phyloP scores from a whole-genome alignment of 495 filamentous ascomycete species.

The Penicillium daleae region DNA sequence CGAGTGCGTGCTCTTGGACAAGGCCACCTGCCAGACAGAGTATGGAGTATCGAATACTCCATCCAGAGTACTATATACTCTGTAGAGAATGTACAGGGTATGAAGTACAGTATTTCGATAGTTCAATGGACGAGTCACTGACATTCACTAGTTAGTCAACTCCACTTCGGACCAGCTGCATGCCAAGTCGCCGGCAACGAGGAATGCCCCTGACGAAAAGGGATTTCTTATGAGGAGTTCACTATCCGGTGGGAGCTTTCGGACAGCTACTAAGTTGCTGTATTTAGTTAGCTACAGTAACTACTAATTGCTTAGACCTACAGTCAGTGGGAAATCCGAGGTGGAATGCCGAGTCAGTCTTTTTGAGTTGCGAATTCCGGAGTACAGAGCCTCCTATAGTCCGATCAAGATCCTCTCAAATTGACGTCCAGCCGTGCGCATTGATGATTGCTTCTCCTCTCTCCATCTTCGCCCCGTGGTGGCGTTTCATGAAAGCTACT shows the following conservation, averaged over 20 bases:
- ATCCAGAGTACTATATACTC: no score
- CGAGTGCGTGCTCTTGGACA: not conserved
- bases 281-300: not conserved
- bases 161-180: not conserved
- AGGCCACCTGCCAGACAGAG: not conserved
- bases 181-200: not conserved
- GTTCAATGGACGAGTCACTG: not conserved
- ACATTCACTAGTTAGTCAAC: not conserved
- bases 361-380: no score
- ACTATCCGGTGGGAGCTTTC: not conserved
- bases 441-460: not conserved
- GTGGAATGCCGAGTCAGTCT: not conserved
- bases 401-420: not conserved
- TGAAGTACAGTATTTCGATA: not conserved
- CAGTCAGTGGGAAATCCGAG: not conserved
- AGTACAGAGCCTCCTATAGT: no score
- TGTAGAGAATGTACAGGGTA: not conserved
- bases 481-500: not conserved
- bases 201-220: not conserved
- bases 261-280: not conserved
- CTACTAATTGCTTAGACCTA: no score
- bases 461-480: not conserved
- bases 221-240: not conserved
- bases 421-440: not conserved
- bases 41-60: not conserved